A percentile compares a stretch with the other conserved stretches of the same genome.
phyloP scores from a whole-genome alignment of 106 monocot species.

The Acanthochlamys bracteata region DNA sequence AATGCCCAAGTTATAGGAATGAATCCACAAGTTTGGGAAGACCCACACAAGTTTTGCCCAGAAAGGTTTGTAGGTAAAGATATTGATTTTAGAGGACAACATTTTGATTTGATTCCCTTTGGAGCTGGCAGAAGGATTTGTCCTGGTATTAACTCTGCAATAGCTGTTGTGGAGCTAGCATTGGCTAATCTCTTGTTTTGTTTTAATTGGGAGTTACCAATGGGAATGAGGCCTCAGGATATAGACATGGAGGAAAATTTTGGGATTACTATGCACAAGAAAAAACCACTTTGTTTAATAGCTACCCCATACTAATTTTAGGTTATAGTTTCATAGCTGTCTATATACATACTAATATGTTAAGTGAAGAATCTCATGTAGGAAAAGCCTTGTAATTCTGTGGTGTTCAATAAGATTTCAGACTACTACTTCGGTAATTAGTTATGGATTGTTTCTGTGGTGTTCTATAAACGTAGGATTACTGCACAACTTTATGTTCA shows the following conservation, averaged over 20 bases:
- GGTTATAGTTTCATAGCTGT: too few species aligned
- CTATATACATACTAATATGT: too few species aligned
- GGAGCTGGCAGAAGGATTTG: conserved; percentile 18
- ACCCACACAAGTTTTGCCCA: conserved; percentile 3
- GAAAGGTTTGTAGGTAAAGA: neutral
- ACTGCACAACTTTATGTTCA: too few species aligned
- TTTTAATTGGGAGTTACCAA: conserved; percentile 20
- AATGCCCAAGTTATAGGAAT: conserved; percentile 5
- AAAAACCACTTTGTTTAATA: conserved; percentile 8
- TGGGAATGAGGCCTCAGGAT: conserved; percentile 6
- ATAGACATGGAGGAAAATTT: conserved; percentile 14
- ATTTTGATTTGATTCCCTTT: conserved; percentile 3
- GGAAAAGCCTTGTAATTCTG: too few species aligned
- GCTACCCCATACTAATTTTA: neutral
- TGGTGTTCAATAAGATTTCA: too few species aligned
- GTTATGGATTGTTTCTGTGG: too few species aligned
- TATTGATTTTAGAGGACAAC: conserved; percentile 8
- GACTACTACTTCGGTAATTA: too few species aligned
- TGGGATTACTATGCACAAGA: conserved; percentile 18
- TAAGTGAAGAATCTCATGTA: too few species aligned
- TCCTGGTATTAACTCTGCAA: conserved; percentile 14
- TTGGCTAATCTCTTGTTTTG: conserved; percentile 11
- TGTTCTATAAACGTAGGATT: too few species aligned
- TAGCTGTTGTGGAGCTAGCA: conserved; percentile 13
- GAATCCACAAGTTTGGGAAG: neutral